Percentiles rank a stretch among this genome's conserved stretches.
phyloP scores from a whole-genome alignment of 805 yeast genomes.

The Ogataea minuta region DNA sequence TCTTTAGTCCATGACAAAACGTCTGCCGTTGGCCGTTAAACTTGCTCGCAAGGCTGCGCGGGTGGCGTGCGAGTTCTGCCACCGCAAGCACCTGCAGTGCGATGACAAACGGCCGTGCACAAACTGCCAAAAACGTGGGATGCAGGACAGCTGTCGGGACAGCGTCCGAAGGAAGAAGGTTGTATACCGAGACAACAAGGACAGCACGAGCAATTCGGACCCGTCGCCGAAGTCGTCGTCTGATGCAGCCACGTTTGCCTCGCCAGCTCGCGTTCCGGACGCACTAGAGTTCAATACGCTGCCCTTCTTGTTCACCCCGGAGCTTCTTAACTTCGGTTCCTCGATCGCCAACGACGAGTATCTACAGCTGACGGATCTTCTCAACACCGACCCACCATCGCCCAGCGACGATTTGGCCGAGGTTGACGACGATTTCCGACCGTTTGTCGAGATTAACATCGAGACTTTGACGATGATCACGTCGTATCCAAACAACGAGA shows the following conservation, averaged over 20 bases:
- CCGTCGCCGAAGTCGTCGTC: conserved; percentile 1
- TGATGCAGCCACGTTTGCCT: not conserved
- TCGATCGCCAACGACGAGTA: conserved; percentile 42
- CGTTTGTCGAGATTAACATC: conserved; percentile 30
- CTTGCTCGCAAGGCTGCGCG: conserved; percentile 57
- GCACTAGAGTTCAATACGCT: not conserved
- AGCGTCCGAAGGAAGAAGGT: conserved; percentile 47
- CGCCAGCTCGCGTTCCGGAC: not conserved
- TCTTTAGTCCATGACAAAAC: conserved; percentile 54
- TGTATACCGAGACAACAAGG: conserved; percentile 2
- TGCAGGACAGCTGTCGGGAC: conserved; percentile 53
- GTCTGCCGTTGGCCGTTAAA: conserved; percentile 52
- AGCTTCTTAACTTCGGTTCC: conserved; percentile 30
- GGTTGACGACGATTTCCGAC: conserved; percentile 28
- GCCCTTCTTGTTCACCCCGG: conserved; percentile 18
- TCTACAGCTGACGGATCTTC: conserved; percentile 38
- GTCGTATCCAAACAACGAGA: conserved; percentile 32
- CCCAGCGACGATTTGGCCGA: conserved; percentile 32
- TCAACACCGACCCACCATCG: conserved; percentile 37
- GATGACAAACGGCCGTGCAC: conserved; percentile 67
- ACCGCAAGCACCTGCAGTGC: conserved; percentile 71
- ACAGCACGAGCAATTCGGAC: not conserved
- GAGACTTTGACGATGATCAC: conserved; percentile 31
- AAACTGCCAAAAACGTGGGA: conserved; percentile 63
- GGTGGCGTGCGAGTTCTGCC: conserved; percentile 73